These are phyloP conservation scores for Apiotrichum mycotoxinovorans DNA, from an alignment of 1,284 basidiomycete species.

Conservation along the genomic window DNA sequence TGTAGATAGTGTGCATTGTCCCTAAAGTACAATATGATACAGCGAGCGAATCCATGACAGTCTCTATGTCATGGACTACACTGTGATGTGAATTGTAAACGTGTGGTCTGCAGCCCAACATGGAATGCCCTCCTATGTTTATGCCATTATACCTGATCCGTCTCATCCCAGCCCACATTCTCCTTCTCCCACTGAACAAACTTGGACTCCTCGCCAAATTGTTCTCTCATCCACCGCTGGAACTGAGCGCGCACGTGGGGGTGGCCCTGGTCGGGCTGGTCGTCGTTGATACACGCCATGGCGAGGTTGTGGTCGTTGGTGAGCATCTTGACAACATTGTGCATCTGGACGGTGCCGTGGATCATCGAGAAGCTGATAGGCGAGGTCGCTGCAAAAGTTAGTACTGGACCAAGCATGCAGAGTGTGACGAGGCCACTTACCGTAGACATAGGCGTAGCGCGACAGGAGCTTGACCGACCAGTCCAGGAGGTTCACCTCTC, in stretches of 20 bases:
- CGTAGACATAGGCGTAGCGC: slow-evolving; percentile 37
- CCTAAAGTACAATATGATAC: too few relatives aligned
- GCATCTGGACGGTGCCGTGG: slow-evolving; percentile 20
- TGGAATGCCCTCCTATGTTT: too few relatives aligned
- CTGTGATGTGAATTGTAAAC: neutral
- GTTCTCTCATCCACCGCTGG: slow-evolving; percentile 24
- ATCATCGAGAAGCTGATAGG: slow-evolving; percentile 30
- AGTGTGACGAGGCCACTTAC: too few relatives aligned
- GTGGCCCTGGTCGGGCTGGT: slow-evolving; percentile 28
- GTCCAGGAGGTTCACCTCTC: slow-evolving; percentile 26
- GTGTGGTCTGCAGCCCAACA: neutral
- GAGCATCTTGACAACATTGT: slow-evolving; percentile 12
- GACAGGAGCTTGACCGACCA: slow-evolving; percentile 42
- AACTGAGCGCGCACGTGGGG: slow-evolving; percentile 10
- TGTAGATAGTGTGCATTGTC: too few relatives aligned
- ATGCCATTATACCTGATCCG: neutral
- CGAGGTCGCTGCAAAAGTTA: slow-evolving; percentile 16
- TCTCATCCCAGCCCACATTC: slow-evolving; percentile 1
- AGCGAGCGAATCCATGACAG: too few relatives aligned
- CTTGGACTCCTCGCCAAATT: slow-evolving; percentile 18
- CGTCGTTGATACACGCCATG: slow-evolving; percentile 41
- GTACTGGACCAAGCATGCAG: neutral
- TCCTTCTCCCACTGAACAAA: slow-evolving; percentile 24
- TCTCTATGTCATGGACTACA: too few relatives aligned
- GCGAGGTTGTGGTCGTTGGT: slow-evolving; percentile 19